Conservation (phyloP, 2,329 filamentous ascomycete species). For the Chalara sp. region DNA sequence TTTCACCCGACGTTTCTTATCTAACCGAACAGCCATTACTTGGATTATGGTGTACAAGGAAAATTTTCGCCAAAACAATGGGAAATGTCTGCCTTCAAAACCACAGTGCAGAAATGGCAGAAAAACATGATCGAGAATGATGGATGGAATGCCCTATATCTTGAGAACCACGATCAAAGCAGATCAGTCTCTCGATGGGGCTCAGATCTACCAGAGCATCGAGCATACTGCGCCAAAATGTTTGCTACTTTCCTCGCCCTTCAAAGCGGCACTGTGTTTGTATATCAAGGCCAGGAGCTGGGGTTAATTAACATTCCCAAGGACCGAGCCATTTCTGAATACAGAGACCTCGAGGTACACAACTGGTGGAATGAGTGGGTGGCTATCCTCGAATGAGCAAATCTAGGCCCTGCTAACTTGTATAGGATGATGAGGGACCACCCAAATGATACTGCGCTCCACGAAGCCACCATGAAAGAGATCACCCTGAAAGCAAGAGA, state of each 20-base stretch:
- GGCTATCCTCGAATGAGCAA: too few species aligned
- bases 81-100: conserved; percentile 33
- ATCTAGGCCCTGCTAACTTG: not conserved
- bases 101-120: conserved; percentile 43
- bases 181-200: conserved; percentile 42
- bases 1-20: not conserved
- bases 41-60: conserved; percentile 38
- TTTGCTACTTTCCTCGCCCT: conserved; percentile 42
- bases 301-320: conserved; percentile 50
- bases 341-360: conserved; percentile 59
- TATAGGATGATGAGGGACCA: conserved; percentile 26
- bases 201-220: conserved; percentile 34
- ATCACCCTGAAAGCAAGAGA: conserved; percentile 57
- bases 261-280: conserved; percentile 47
- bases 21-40: conserved; percentile 34
- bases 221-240: conserved; percentile 42
- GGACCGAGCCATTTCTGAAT: conserved; percentile 56
- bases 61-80: conserved; percentile 39
- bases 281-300: conserved; percentile 56
- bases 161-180: conserved; percentile 52
- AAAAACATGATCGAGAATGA: conserved; percentile 41
- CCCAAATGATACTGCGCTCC: conserved; percentile 31
- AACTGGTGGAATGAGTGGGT: conserved; percentile 38
- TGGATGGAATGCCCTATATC: conserved; percentile 51
- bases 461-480: conserved; percentile 35